A percentile compares a stretch with the other conserved stretches of the same genome.
These are phyloP conservation scores for Boletellus emodensis DNA, from an alignment of 768 basidiomycete species.

Conservation along the genomic window DNA sequence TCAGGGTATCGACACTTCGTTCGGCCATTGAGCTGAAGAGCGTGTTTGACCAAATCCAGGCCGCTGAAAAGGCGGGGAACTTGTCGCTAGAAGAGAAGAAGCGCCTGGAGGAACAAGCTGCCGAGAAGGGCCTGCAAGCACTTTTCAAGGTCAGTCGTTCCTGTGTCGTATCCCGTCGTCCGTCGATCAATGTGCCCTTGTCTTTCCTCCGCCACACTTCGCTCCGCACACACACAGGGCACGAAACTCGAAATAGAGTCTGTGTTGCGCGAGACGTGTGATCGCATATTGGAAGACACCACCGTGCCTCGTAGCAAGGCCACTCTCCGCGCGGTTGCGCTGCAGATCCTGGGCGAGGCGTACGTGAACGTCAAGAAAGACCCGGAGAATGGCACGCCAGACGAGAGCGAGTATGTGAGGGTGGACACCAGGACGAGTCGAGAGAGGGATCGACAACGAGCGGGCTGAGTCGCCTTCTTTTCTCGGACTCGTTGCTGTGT, in stretches of 20 bases:
- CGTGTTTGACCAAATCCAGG: constrained; percentile 89
- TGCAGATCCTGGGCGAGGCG: constrained; percentile 83
- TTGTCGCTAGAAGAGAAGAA: constrained; percentile 74
- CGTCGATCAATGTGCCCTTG: neutral
- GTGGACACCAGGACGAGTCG: constrained; percentile 73
- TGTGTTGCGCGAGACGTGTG: constrained; percentile 83
- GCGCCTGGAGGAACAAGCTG: constrained; percentile 85
- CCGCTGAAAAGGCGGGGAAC: constrained; percentile 82
- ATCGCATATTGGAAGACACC: constrained; percentile 65
- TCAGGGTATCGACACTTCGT: constrained; percentile 77
- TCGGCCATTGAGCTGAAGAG: constrained; percentile 85
- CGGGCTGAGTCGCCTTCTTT: constrained; percentile 4
- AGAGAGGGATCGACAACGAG: constrained; percentile 35
- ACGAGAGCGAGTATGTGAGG: constrained; percentile 78
- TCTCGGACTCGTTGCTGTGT: neutral
- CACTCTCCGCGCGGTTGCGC: constrained; percentile 69
- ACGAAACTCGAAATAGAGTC: constrained; percentile 91
- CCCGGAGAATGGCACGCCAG: constrained; percentile 31
- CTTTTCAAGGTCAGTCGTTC: constrained; percentile 70
- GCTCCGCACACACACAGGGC: constrained; percentile 44
- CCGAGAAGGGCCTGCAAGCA: constrained; percentile 88
- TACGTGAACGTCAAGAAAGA: constrained; percentile 71
- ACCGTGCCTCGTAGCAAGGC: constrained; percentile 52
- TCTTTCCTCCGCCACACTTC: no score
- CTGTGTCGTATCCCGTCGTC: neutral